These are phyloP conservation scores for Tylopilus sp. DNA, from an alignment of 768 basidiomycete species.

Conservation along the genomic window DNA sequence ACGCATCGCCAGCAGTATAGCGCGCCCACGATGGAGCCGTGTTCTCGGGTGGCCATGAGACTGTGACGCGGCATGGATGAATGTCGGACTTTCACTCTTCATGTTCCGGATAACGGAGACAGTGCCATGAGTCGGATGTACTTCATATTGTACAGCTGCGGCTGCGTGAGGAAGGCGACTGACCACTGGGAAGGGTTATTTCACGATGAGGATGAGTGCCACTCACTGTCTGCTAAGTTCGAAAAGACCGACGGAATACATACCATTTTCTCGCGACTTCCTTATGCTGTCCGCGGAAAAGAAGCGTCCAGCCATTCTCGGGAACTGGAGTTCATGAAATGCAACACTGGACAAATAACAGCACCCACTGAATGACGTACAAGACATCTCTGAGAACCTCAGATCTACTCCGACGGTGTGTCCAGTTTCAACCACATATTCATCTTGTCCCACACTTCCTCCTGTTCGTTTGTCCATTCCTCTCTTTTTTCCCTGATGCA, in stretches of 20 bases:
- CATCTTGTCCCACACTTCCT: slow-evolving; percentile 55
- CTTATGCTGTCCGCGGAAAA: background rate
- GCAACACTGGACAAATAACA: background rate
- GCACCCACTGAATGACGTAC: slow-evolving; percentile 6
- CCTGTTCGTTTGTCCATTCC: slow-evolving; percentile 66
- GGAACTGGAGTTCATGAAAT: background rate
- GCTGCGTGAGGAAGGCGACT: background rate
- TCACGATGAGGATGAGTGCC: too few species aligned
- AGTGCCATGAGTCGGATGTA: too few species aligned
- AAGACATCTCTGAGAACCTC: background rate
- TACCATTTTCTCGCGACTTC: background rate
- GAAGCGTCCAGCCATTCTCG: too few species aligned
- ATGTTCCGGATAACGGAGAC: too few species aligned
- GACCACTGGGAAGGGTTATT: too few species aligned
- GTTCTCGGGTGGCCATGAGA: background rate
- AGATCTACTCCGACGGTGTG: slow-evolving; percentile 7
- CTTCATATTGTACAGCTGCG: background rate
- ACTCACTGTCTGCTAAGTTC: background rate
- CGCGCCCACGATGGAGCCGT: slow-evolving; percentile 8
- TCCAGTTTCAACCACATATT: slow-evolving; percentile 49
- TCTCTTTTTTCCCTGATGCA: slow-evolving; percentile 57
- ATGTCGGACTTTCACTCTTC: background rate
- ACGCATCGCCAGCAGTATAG: background rate
- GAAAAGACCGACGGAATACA: background rate
- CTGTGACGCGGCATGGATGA: background rate